These are phyloP conservation scores for Salinomyces thailandicus DNA, from an alignment of 2,329 filamentous ascomycete genomes.

Conservation along the genomic window DNA sequence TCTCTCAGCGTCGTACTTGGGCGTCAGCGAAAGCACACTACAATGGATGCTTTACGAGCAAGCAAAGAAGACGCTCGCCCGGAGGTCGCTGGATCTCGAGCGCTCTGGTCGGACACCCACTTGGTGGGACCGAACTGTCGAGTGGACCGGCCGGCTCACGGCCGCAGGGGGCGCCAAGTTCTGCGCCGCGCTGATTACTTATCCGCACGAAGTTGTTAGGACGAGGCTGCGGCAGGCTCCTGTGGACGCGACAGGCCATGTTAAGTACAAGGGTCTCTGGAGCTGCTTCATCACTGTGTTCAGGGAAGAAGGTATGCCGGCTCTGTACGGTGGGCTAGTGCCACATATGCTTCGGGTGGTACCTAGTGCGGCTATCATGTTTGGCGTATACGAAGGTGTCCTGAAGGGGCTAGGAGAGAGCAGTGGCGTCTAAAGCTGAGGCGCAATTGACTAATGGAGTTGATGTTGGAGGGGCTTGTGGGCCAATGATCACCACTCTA, in stretches of 20 bases:
- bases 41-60: conserved; percentile 95
- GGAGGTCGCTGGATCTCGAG: conserved; percentile 47
- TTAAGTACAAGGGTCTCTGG: conserved; percentile 78
- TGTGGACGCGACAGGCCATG: conserved; percentile 37
- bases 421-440: conserved; percentile 1
- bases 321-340: conserved; percentile 81
- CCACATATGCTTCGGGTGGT: conserved; percentile 86
- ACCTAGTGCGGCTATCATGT: conserved; percentile 90
- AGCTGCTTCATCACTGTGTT: conserved; percentile 84
- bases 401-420: conserved; percentile 37
- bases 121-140: conserved; percentile 62
- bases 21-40: conserved; percentile 78
- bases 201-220: conserved; percentile 84
- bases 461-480: too few relatives aligned
- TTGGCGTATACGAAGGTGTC: conserved; percentile 66
- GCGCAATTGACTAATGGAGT: too few relatives aligned
- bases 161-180: conserved; percentile 80
- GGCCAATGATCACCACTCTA: too few relatives aligned
- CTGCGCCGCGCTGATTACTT: conserved; percentile 71
- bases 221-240: conserved; percentile 80
- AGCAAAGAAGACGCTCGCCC: conserved; percentile 65
- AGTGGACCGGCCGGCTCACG: conserved; percentile 67
- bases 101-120: conserved; percentile 53
- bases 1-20: conserved; percentile 82
- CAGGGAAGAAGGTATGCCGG: conserved; percentile 77